A percentile compares a stretch with the other conserved stretches of the same genome.
phyloP scores from a whole-genome alignment of 192 early-diverging fungal species.

The Nowakowskiella sp. region DNA sequence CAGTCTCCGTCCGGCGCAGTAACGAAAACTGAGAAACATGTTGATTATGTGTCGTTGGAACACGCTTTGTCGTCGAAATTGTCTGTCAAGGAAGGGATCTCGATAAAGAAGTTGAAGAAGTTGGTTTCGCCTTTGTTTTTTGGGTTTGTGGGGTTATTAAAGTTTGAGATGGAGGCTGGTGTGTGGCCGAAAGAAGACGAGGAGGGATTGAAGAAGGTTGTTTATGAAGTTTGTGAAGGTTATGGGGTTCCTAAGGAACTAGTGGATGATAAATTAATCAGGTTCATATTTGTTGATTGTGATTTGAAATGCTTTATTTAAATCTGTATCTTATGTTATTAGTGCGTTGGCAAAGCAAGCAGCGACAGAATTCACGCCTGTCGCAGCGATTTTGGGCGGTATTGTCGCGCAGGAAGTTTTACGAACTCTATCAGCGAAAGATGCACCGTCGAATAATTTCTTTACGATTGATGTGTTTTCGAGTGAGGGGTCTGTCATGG shows the following conservation, averaged over 20 bases:
- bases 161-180: constrained; percentile 25
- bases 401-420: constrained; percentile 83
- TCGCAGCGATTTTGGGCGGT: constrained; percentile 82
- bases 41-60: constrained; percentile 17
- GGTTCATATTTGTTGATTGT: constrained; percentile 13
- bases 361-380: constrained; percentile 63
- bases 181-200: constrained; percentile 21
- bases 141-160: constrained; percentile 25
- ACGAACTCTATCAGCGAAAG: constrained; percentile 75
- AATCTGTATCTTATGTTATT: neutral
- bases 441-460: constrained; percentile 76
- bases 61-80: neutral
- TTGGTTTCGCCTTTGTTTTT: constrained; percentile 41
- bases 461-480: too few species aligned
- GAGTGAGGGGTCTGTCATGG: constrained; percentile 42
- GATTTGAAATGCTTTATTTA: constrained; percentile 28
- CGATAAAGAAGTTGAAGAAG: constrained; percentile 31
- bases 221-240: constrained; percentile 1
- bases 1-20: neutral
- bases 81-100: constrained; percentile 14
- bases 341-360: constrained; percentile 43
- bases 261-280: constrained; percentile 35
- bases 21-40: constrained; percentile 4
- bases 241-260: constrained; percentile 14
- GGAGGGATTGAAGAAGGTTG: constrained; percentile 16